Base-by-base conservation (phyloP, 352 stramenopile genomes). In the Elongisporangium senticosum region DNA sequence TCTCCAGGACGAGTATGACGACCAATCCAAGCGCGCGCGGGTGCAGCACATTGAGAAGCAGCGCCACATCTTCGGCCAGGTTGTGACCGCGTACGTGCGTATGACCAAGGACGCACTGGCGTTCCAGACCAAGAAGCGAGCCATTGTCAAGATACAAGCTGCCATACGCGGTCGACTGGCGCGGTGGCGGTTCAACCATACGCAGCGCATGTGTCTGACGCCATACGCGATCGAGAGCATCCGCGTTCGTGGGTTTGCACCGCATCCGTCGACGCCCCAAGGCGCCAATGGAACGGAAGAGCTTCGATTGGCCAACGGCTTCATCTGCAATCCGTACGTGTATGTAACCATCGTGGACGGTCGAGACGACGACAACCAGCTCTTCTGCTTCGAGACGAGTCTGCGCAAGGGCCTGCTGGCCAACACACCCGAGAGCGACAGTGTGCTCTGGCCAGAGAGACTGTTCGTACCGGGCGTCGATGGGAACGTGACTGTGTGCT, bases 271-370 rank as follows among this genome's bases (percentile, higher is more conserved):
- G 13, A 17, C 33, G 3, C 33, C 37, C 17, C 49, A 48, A n/a
- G n/a, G 8, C 22, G 40, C 10, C n/a, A 50, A 28, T 23, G 22
- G 59, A 57, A 19, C 43, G 50, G 78, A 88, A 33, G 78, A 88
- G 20, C 61, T 87, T 5, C 67, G 81, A 1, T 68, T 90, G 13
- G 68, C 75, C 6, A 90, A 90, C 59, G 78, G 81, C 2, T 90
- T 89, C 54, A 74, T 75, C 8, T 90, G 81, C 56, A 90, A 89
- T 53, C 81, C 81, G 39, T 90, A 83, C 65, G 22, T 90, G 58
- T 84, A 86, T 53, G 73, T 90, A 53, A 83, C 74, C 13, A 67
- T 89, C 39, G 77, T 86, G n/a, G 73, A 84, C 58, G 81, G 80
- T 23, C 65, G 78, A 20, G 76, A 90, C 26, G 78, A 90, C 59